phyloP scores from a whole-genome alignment of 2,329 filamentous ascomycete genomes.

The Fusarium pseudocircinatum region DNA sequence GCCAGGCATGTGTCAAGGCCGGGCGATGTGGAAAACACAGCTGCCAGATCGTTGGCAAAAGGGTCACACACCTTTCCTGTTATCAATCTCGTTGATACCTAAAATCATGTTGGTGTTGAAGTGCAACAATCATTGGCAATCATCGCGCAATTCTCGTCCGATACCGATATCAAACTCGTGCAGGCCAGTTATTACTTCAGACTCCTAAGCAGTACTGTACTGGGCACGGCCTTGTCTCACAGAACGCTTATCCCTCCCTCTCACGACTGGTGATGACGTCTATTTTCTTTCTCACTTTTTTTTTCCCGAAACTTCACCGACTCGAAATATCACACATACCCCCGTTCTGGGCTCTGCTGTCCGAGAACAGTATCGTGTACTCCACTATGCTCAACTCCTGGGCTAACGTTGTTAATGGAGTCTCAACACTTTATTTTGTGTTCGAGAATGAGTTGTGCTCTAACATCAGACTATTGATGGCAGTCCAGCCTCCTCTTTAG shows the following conservation, averaged over 20 bases:
- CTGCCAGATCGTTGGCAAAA: slow-evolving; percentile 22
- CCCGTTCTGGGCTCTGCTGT: slow-evolving; percentile 12
- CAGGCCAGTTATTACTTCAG: background rate
- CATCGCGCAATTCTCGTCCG: background rate
- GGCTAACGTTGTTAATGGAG: background rate
- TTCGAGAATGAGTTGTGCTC: background rate
- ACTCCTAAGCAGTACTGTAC: background rate
- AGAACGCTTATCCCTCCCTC: background rate
- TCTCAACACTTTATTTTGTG: background rate
- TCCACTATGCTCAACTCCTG: slow-evolving; percentile 14
- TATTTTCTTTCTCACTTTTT: slow-evolving; percentile 23
- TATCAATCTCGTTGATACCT: slow-evolving; percentile 39
- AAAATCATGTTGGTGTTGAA: background rate
- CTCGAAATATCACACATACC: slow-evolving; percentile 31
- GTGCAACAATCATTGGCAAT: background rate
- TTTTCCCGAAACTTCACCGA: slow-evolving; percentile 45
- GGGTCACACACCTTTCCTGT: slow-evolving; percentile 22
- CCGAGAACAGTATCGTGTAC: background rate
- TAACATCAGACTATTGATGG: background rate
- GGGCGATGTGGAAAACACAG: slow-evolving; percentile 33
- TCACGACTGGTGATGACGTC: slow-evolving; percentile 30
- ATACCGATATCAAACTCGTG: background rate
- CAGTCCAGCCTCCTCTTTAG: background rate
- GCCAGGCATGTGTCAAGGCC: slow-evolving; percentile 23
- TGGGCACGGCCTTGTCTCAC: slow-evolving; percentile 27